Conservation (phyloP, 2,329 filamentous ascomycete genomes). For the Pseudogymnoascus sp. region DNA sequence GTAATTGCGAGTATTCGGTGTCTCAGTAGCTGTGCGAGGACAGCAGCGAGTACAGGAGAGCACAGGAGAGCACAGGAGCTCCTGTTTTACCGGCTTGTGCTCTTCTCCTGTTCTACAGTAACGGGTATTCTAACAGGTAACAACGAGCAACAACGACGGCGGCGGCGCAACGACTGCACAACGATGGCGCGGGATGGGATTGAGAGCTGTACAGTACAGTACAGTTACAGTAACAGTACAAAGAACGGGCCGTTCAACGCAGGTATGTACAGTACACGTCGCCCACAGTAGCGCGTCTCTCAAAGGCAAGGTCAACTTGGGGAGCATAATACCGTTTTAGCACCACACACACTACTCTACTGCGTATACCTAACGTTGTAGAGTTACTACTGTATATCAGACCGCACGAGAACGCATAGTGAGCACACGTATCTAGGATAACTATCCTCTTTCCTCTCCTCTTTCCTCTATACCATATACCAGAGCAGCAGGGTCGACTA, state of each 20-base stretch:
- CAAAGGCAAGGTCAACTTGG: not conserved
- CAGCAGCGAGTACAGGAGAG: not conserved
- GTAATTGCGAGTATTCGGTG: not conserved
- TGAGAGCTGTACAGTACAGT: not conserved
- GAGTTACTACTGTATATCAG: not conserved
- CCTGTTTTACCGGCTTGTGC: not conserved
- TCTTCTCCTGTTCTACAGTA: conserved; percentile 5
- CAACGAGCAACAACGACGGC: not conserved
- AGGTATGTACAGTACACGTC: conserved; percentile 1
- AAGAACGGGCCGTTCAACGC: not conserved
- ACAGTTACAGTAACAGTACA: not conserved
- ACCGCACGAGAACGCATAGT: not conserved
- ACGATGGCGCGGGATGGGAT: no score
- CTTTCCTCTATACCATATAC: no score
- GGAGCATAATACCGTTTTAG: not conserved
- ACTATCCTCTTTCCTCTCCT: not conserved
- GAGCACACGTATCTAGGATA: not conserved
- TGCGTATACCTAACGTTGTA: not conserved
- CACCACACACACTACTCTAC: not conserved
- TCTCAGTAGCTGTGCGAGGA: not conserved
- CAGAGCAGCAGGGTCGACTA: not conserved
- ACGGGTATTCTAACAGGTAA: not conserved
- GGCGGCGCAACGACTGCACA: no score
- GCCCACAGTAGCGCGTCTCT: not conserved
- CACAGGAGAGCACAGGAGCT: not conserved